Conservation (phyloP, 371 early-diverging fungal species). For the Capillidium heterosporum region DNA sequence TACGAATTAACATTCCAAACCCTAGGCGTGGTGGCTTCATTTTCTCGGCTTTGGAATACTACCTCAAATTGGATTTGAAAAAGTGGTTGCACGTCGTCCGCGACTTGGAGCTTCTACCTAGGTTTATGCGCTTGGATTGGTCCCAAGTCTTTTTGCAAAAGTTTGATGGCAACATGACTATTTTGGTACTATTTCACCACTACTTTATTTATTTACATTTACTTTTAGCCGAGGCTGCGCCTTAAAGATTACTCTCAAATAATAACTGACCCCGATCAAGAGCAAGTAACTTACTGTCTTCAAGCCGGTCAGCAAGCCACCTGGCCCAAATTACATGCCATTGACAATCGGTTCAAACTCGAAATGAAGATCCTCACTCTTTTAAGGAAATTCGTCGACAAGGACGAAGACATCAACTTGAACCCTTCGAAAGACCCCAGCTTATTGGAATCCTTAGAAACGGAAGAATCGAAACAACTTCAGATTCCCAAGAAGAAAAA, state of each 20-base stretch:
- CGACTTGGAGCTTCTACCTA: conserved; percentile 61
- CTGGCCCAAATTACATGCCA: conserved; percentile 69
- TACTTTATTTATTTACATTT: not conserved
- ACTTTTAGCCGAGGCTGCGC: conserved; percentile 29
- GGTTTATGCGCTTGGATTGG: conserved; percentile 57
- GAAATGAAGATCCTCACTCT: conserved; percentile 39
- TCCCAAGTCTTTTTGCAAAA: conserved; percentile 67
- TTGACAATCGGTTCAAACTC: conserved; percentile 52
- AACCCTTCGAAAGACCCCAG: no score
- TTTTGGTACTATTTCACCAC: conserved; percentile 17
- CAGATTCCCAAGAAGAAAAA: no score
- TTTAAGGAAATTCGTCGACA: no score
- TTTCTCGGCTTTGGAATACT: conserved; percentile 52
- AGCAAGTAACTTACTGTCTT: conserved; percentile 33
- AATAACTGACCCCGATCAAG: conserved; percentile 46
- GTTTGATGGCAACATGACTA: conserved; percentile 75
- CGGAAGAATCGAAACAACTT: no score
- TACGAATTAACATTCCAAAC: not conserved
- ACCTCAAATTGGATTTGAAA: conserved; percentile 62
- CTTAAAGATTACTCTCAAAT: conserved; percentile 44
- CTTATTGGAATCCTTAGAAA: no score
- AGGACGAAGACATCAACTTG: no score
- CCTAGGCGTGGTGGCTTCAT: conserved; percentile 72
- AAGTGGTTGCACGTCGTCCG: conserved; percentile 70
- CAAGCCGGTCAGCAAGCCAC: conserved; percentile 38